Conservation (phyloP, 129 eudicot genomes). For the Apium graveolens region DNA sequence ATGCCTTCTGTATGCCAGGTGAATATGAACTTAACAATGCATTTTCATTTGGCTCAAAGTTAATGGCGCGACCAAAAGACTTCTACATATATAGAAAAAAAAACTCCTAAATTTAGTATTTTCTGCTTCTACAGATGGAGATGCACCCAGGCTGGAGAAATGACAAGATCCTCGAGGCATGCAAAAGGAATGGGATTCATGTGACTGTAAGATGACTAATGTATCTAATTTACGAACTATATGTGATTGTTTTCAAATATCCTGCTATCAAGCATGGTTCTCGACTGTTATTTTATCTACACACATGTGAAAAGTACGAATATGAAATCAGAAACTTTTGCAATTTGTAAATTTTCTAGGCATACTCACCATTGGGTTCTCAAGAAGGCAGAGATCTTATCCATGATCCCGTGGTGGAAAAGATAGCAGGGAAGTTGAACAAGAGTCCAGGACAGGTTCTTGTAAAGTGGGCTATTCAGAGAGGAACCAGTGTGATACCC, state of each 20-base stretch:
- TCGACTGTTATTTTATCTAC: neutral
- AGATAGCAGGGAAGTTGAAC: constrained; percentile 49
- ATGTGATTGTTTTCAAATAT: neutral
- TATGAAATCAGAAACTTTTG: neutral
- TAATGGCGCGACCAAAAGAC: neutral
- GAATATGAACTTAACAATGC: neutral
- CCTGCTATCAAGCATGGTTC: neutral
- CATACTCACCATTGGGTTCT: constrained; percentile 68
- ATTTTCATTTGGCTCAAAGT: neutral
- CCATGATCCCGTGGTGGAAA: constrained; percentile 56
- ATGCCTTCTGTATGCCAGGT: constrained; percentile 81
- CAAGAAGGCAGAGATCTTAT: constrained; percentile 52
- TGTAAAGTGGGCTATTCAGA: constrained; percentile 72
- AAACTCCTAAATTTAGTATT: neutral
- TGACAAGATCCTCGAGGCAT: constrained; percentile 66
- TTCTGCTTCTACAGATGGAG: constrained; percentile 41
- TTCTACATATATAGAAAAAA: neutral
- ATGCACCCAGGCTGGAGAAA: constrained; percentile 85
- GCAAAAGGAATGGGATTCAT: constrained; percentile 52
- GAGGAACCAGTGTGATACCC: constrained; percentile 68
- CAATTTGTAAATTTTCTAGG: constrained; percentile 20
- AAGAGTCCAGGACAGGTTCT: constrained; percentile 72
- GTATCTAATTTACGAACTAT: neutral
- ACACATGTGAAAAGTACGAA: neutral
- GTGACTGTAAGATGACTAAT: constrained; percentile 39